These are phyloP conservation scores for Alternaria triticimaculans DNA, from an alignment of 2,329 filamentous ascomycete species.

Conservation along the genomic window DNA sequence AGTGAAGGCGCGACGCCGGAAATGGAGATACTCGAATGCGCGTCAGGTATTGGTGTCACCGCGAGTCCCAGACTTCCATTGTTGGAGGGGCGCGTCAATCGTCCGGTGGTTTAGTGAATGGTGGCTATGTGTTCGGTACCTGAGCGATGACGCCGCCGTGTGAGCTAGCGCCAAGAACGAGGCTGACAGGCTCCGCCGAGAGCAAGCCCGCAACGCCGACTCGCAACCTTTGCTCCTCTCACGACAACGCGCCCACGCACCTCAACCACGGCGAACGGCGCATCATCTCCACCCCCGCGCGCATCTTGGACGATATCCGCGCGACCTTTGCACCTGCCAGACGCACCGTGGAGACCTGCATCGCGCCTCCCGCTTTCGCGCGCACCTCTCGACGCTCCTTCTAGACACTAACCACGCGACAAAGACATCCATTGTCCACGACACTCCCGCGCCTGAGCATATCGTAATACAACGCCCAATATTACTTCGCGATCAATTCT, in stretches of 20 bases:
- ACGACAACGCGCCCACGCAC: slow-evolving; percentile 12
- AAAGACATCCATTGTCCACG: slow-evolving; percentile 29
- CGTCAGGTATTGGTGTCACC: slow-evolving; percentile 8
- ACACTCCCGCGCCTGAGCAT: slow-evolving; percentile 12
- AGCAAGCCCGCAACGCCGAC: slow-evolving; percentile 12
- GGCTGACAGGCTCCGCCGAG: slow-evolving; percentile 8
- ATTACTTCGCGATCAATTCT: slow-evolving; percentile 11
- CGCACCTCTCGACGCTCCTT: slow-evolving; percentile 19
- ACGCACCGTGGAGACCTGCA: neutral
- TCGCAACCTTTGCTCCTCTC: slow-evolving; percentile 17
- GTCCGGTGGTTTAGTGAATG: neutral
- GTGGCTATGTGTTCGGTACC: slow-evolving; percentile 16
- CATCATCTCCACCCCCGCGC: slow-evolving; percentile 18
- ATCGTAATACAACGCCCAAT: slow-evolving; percentile 17
- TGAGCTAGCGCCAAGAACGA: slow-evolving; percentile 21
- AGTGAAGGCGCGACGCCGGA: neutral
- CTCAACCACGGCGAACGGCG: slow-evolving; percentile 15
- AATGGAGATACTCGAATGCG: neutral
- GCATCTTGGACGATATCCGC: slow-evolving; percentile 7
- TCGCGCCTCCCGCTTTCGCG: slow-evolving; percentile 7
- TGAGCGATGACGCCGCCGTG: slow-evolving; percentile 27
- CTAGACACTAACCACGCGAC: slow-evolving; percentile 29
- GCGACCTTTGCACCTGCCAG: neutral
- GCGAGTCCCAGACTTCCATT: slow-evolving; percentile 10
- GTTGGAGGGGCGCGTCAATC: slow-evolving; percentile 2